Conservation (phyloP, 371 early-diverging fungal genomes). For the Dichotomocladium elegans region DNA sequence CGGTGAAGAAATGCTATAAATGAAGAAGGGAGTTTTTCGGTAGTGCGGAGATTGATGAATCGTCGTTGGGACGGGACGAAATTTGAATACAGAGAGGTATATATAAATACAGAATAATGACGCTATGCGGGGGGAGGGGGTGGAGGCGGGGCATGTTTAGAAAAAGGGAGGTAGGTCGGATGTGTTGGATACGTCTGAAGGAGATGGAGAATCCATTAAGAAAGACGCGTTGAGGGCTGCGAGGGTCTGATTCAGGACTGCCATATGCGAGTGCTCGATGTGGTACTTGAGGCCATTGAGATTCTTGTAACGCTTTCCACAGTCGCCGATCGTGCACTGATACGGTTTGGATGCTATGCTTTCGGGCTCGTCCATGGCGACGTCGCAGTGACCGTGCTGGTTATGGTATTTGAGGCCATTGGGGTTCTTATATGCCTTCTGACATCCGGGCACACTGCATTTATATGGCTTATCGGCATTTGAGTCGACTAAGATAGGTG, state of each 20-base stretch:
- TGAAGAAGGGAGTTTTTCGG: too few relatives aligned
- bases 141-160: too few relatives aligned
- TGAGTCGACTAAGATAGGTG: constrained; percentile 7
- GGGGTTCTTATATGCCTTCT: constrained; percentile 97
- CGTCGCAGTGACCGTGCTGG: constrained; percentile 75
- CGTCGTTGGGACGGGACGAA: too few relatives aligned
- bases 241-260: constrained; percentile 44
- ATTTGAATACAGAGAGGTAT: too few relatives aligned
- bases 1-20: too few relatives aligned
- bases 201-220: constrained; percentile 11
- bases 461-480: constrained; percentile 74
- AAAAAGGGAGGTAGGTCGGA: constrained; percentile 11
- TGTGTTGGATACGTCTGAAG: neutral
- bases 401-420: constrained; percentile 98
- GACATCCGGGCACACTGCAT: constrained; percentile 88
- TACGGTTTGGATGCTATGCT: constrained; percentile 70
- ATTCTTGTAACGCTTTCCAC: constrained; percentile 63
- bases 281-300: constrained; percentile 97
- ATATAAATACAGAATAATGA: too few relatives aligned
- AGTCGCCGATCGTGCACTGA: constrained; percentile 49
- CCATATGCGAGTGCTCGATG: constrained; percentile 82
- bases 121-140: too few relatives aligned
- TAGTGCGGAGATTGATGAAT: too few relatives aligned
- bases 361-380: constrained; percentile 39
- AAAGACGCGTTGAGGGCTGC: constrained; percentile 37